Evolutionary conservation across 768 basidiomycete species (phyloP), one percentile per base, ranked within the genome.

Genomic region (Phylloporus rhodoxanthus): DNA sequence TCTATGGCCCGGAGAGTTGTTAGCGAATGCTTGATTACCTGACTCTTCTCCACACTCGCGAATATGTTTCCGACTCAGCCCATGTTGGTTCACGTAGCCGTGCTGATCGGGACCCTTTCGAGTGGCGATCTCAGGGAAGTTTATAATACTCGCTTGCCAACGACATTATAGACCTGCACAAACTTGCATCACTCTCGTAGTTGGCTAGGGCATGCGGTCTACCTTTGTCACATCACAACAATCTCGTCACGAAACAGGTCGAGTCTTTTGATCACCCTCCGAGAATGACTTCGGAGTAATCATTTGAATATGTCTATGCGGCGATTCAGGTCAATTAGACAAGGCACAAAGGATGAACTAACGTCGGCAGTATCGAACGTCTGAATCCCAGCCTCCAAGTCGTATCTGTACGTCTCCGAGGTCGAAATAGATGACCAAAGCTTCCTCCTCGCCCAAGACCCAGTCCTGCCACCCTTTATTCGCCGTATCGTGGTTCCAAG

Each of bases 161-260:
- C 58, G 25, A 72, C 68, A 58, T 77, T 79, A 60, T 74, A 79
- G 17, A 70, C 63, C 72, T 73, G 54, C 23, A 39, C 32, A 19
- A 20, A 32, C 23, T 23, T 25, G 8, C 19, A 28, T 39, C 8
- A 19, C 14, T 8, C 13, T 30, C 34, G 26, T 28, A 32, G 38
- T 34, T 37, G 23, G 42, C 14, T 20, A 20, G 23, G 10, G 26
- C 8, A 14, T 0, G 40, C 10, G 25, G 36, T 48, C 19, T 34
- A 79, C 80, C 70, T 91, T 90, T 48, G 88, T 87, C 72, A n/a
- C n/a, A 90, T 75, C 14, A 91, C 77, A 15, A 91, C 87, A 39
- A 89, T 80, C 55, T 83, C 79, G 13, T 84, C 82, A 2, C 87
- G 78, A n/a, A 85, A 85, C 11, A 87, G 71, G 19, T 80, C 63